These are phyloP conservation scores for Colletotrichum gloeosporioides DNA, from an alignment of 2,329 filamentous ascomycete species.

Conservation along the genomic window DNA sequence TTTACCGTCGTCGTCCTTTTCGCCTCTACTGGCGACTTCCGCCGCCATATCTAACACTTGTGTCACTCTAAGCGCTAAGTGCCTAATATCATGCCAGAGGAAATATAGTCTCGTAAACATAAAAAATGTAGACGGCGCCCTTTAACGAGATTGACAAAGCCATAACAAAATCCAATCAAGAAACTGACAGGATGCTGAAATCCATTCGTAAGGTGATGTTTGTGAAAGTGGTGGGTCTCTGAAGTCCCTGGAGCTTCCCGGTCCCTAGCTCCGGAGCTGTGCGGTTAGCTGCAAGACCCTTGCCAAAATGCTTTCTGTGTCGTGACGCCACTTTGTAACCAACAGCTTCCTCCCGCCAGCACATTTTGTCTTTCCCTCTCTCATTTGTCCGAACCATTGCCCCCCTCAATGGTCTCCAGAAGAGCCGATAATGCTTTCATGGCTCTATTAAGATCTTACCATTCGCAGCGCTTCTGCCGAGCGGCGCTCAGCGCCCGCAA, in stretches of 20 bases:
- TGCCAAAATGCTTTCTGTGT: neutral
- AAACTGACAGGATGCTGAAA: neutral
- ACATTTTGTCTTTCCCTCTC: neutral
- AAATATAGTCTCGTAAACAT: neutral
- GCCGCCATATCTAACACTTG: neutral
- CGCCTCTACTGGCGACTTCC: neutral
- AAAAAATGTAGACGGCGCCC: neutral
- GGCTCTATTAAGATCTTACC: conserved; percentile 16
- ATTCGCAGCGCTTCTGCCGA: conserved; percentile 15
- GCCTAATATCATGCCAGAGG: neutral
- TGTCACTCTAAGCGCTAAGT: neutral
- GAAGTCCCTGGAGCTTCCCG: neutral
- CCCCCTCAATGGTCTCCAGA: neutral
- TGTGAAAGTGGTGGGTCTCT: neutral
- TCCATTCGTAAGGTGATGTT: neutral
- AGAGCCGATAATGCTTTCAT: conserved; percentile 9
- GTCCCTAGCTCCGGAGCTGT: neutral
- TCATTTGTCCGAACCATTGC: neutral
- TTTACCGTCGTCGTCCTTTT: neutral
- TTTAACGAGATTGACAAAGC: neutral
- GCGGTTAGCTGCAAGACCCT: neutral
- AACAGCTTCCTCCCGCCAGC: neutral
- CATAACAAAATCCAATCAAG: neutral
- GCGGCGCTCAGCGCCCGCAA: neutral
- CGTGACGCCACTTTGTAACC: conserved; percentile 9